A percentile compares a stretch with the other conserved stretches of the same genome.
phyloP scores from a whole-genome alignment of 345 rosid genomes.

The Lumnitzera littorea region DNA sequence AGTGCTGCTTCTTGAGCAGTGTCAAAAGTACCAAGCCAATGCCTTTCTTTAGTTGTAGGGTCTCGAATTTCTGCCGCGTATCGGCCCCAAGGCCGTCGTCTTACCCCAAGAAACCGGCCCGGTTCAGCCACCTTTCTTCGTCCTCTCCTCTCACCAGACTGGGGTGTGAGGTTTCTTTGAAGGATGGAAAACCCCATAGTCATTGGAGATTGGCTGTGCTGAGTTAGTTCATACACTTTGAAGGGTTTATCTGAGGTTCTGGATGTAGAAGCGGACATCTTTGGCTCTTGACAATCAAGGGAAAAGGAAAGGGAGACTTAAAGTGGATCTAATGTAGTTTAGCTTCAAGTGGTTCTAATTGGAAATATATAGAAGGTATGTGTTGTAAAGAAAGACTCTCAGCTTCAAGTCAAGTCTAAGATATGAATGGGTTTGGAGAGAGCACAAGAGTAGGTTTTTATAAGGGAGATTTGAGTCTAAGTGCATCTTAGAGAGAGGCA shows the following conservation, averaged over 20 bases:
- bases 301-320: not conserved
- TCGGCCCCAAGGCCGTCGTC: slow-evolving; percentile 95
- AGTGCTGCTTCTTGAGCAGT: slow-evolving; percentile 98
- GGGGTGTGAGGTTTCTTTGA: slow-evolving; percentile 39
- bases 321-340: not conserved
- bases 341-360: no score
- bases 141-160: slow-evolving; percentile 62
- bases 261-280: slow-evolving; percentile 14
- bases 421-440: no score
- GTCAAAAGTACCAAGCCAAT: slow-evolving; percentile 96
- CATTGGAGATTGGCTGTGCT: slow-evolving; percentile 30
- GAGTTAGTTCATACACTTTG: slow-evolving; percentile 11
- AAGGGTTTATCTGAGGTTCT: slow-evolving; percentile 22
- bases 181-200: slow-evolving; percentile 35
- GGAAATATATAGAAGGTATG: no score
- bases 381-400: no score
- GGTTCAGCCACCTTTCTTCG: slow-evolving; percentile 75
- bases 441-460: no score
- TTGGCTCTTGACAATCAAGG: not conserved
- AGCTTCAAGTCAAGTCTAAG: no score
- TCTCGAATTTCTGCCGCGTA: slow-evolving; percentile 96
- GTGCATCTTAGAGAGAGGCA: no score
- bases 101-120: slow-evolving; percentile 83
- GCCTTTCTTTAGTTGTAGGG: slow-evolving; percentile 96
- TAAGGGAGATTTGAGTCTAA: no score